A percentile compares a stretch with the other conserved stretches of the same genome.
These are phyloP conservation scores for Balansia obtecta DNA, from an alignment of 2,329 filamentous ascomycete genomes.

Conservation along the genomic window DNA sequence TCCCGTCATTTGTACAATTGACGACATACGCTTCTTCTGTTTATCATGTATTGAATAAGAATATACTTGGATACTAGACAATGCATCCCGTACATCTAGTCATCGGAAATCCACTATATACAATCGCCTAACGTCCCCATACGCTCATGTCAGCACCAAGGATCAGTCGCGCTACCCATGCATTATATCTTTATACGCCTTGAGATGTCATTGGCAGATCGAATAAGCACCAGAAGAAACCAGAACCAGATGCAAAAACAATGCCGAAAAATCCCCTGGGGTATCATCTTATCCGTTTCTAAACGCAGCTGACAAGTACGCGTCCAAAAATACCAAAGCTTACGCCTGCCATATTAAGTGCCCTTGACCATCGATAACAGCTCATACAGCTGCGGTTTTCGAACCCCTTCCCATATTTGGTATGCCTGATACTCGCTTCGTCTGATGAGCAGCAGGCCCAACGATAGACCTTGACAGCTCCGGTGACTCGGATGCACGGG, in stretches of 20 bases:
- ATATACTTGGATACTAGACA: not conserved
- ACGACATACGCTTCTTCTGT: not conserved
- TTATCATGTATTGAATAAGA: conserved; percentile 2
- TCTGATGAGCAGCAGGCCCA: conserved; percentile 19
- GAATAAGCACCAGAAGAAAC: not conserved
- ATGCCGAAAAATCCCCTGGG: conserved; percentile 18
- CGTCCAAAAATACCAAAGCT: conserved; percentile 1
- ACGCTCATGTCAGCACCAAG: not conserved
- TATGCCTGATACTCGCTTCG: conserved; percentile 21
- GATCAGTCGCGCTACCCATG: conserved; percentile 2
- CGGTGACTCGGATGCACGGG: conserved; percentile 27
- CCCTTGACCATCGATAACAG: conserved; percentile 3
- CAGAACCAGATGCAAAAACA: conserved; percentile 3
- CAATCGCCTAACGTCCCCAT: not conserved
- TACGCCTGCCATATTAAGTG: not conserved
- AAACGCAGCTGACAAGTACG: not conserved
- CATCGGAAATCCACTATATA: not conserved
- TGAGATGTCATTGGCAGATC: no score
- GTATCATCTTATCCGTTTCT: conserved; percentile 23
- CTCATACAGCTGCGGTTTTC: conserved; percentile 23
- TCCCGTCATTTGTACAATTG: not conserved
- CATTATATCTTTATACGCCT: not conserved
- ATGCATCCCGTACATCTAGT: not conserved
- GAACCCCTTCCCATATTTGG: conserved; percentile 20
- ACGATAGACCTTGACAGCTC: conserved; percentile 28